Conservation (phyloP, 768 basidiomycete species). For the Suillus fuscotomentosus region DNA sequence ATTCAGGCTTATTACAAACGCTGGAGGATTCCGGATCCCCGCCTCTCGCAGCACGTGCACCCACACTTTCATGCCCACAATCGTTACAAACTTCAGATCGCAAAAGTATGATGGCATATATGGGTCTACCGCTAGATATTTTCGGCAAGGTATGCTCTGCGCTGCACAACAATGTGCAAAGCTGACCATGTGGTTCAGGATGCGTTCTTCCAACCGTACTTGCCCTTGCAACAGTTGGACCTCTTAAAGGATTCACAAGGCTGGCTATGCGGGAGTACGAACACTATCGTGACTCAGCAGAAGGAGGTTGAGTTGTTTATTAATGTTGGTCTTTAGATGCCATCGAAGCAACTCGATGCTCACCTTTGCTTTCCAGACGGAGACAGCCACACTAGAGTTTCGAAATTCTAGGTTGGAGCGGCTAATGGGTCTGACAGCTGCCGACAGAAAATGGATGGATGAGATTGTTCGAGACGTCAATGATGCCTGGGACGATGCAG, state of each 20-base stretch:
- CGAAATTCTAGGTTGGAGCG: constrained; percentile 79
- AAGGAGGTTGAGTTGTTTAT: constrained; percentile 89
- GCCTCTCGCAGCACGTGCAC: constrained; percentile 59
- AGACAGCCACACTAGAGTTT: constrained; percentile 85
- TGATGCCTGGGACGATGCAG: constrained; percentile 69
- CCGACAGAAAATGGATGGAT: constrained; percentile 98
- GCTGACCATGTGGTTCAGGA: constrained; percentile 47
- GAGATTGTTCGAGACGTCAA: constrained; percentile 88
- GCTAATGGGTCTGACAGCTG: constrained; percentile 77
- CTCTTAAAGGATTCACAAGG: constrained; percentile 74
- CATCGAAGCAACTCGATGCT: background rate
- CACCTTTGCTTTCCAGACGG: constrained; percentile 54
- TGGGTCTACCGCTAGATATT: constrained; percentile 92
- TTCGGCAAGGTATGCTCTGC: constrained; percentile 70
- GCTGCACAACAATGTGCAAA: background rate
- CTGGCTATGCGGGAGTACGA: constrained; percentile 95
- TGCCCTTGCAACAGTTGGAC: constrained; percentile 94
- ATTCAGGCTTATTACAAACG: constrained; percentile 76
- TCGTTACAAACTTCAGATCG: constrained; percentile 86
- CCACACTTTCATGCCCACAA: constrained; percentile 68
- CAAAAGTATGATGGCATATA: constrained; percentile 86
- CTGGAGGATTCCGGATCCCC: constrained; percentile 93
- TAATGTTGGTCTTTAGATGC: constrained; percentile 52
- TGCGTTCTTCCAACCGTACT: constrained; percentile 96
- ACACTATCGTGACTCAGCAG: constrained; percentile 92